phyloP scores from a whole-genome alignment of 257 asterid genomes.

The Solanum neorickii region DNA sequence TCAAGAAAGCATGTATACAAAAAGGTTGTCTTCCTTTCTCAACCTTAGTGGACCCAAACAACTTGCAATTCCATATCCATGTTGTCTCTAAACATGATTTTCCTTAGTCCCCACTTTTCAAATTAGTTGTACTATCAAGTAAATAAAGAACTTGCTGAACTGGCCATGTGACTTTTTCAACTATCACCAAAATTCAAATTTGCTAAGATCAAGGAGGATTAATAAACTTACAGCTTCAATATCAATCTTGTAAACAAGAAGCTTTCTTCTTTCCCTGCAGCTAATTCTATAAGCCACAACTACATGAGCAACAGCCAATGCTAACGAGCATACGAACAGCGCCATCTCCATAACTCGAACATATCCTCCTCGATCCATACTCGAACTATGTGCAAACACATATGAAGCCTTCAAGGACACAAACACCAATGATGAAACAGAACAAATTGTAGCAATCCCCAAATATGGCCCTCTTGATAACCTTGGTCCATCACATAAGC shows the following conservation, averaged over 20 bases:
- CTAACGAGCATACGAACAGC: conserved; percentile 48
- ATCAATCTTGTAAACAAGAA: conserved; percentile 84
- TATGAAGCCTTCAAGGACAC: conserved; percentile 73
- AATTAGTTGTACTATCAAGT: neutral
- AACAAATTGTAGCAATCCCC: conserved; percentile 61
- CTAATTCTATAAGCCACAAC: conserved; percentile 81
- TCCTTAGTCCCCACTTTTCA: neutral
- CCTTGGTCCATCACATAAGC: conserved; percentile 85
- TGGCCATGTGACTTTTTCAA: neutral
- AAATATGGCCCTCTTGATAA: conserved; percentile 81
- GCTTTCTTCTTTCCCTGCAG: conserved; percentile 81
- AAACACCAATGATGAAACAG: conserved; percentile 66
- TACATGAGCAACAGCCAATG: conserved; percentile 64
- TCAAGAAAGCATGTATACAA: neutral
- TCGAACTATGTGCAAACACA: conserved; percentile 16
- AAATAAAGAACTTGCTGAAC: neutral
- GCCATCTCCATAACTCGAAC: conserved; percentile 38
- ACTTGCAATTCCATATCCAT: neutral
- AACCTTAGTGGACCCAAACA: neutral
- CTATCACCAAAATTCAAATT: neutral
- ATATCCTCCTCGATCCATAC: conserved; percentile 11
- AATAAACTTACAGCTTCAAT: conserved; percentile 80
- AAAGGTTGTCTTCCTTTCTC: neutral
- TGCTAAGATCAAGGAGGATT: neutral
- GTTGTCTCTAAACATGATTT: neutral